These are phyloP conservation scores for Skeletonema marinoi DNA, from an alignment of 108 stramenopile species.

Conservation along the genomic window DNA sequence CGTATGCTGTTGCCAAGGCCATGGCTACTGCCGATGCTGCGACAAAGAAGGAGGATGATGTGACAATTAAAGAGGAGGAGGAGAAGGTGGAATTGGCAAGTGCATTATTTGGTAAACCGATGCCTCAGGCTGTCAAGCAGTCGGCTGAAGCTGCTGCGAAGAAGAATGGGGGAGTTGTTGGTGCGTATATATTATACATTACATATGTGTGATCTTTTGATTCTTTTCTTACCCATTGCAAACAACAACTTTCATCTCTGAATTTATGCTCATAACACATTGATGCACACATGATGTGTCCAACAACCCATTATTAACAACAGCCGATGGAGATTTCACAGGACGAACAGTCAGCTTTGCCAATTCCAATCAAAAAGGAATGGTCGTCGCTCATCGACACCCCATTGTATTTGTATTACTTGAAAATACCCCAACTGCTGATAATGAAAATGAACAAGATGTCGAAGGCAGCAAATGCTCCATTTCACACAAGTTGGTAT, in stretches of 20 bases:
- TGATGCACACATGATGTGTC: neutral
- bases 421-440: constrained; percentile 8
- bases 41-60: neutral
- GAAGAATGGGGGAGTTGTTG: constrained; percentile 20
- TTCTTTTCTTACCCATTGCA: neutral
- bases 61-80: neutral
- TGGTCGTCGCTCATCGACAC: constrained; percentile 79
- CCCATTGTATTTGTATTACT: constrained; percentile 80
- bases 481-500: constrained; percentile 28
- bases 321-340: constrained; percentile 68
- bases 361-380: constrained; percentile 45
- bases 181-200: constrained; percentile 1
- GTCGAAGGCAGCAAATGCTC: constrained; percentile 30
- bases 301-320: neutral
- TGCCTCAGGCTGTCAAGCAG: neutral
- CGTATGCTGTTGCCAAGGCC: neutral
- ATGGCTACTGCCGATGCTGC: neutral
- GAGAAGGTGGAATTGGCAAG: constrained; percentile 25
- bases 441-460: constrained; percentile 11
- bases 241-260: no score
- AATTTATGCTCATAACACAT: no score
- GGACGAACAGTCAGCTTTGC: constrained; percentile 64
- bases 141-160: neutral
- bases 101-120: constrained; percentile 18
- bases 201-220: neutral